Percentiles rank a stretch among this genome's conserved stretches.
Evolutionary conservation across 495 filamentous ascomycete species (phyloP).

Genomic region (Aspergillus panamensis): DNA sequence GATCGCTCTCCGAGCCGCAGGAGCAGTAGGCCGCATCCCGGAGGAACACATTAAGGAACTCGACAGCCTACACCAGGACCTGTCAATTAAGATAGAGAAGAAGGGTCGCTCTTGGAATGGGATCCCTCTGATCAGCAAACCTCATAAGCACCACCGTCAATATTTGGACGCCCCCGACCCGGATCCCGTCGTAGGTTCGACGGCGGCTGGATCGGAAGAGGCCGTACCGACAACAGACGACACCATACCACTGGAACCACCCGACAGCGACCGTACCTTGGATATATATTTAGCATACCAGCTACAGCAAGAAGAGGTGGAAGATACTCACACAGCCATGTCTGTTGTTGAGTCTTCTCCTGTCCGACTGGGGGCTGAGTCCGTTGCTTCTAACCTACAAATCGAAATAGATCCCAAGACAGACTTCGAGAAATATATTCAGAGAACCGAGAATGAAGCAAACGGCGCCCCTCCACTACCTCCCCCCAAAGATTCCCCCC

Average conservation of each 20-base stretch:
- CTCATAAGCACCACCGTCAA: constrained; percentile 19
- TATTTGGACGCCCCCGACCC: constrained; percentile 19
- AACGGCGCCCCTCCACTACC: constrained; percentile 33
- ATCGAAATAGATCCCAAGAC: constrained; percentile 24
- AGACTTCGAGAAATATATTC: constrained; percentile 47
- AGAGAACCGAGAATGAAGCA: constrained; percentile 39
- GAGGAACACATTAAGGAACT: constrained; percentile 68
- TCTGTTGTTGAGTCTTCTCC: constrained; percentile 30
- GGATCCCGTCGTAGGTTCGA: constrained; percentile 1
- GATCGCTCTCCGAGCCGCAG: constrained; percentile 36
- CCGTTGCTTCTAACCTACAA: constrained; percentile 9
- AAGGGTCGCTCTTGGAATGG: constrained; percentile 64
- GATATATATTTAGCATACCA: background rate
- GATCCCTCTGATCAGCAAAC: constrained; percentile 17
- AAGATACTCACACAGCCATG: constrained; percentile 29
- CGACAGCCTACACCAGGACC: constrained; percentile 57
- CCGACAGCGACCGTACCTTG: constrained; percentile 1
- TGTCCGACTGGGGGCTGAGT: constrained; percentile 23
- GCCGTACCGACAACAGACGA: constrained; percentile 5
- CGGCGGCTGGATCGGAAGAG: constrained; percentile 6
- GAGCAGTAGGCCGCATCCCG: constrained; percentile 66
- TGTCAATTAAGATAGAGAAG: constrained; percentile 53
- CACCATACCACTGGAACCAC: background rate
- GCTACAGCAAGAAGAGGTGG: constrained; percentile 9
- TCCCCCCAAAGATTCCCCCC: constrained; percentile 42